phyloP scores from a whole-genome alignment of 148 eudicot genomes.

The Chenopodium berlandieri region DNA sequence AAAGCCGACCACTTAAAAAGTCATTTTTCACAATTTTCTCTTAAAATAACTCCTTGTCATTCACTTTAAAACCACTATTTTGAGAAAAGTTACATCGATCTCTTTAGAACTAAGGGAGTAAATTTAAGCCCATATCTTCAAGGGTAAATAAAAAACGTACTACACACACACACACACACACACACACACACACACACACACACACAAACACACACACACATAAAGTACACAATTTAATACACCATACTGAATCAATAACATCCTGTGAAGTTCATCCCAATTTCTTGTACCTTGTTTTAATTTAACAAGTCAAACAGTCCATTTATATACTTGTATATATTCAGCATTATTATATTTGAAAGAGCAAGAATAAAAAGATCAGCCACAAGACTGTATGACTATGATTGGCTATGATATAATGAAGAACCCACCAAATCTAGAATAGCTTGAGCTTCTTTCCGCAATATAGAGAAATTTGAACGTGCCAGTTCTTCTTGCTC shows the following conservation, averaged over 20 bases:
- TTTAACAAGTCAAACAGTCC: not conserved
- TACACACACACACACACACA: too few species aligned
- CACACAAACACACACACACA: not conserved
- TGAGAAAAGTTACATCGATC: not conserved
- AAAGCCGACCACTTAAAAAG: too few species aligned
- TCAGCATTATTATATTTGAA: not conserved
- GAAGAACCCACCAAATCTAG: constrained; percentile 70
- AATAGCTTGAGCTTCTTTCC: constrained; percentile 79
- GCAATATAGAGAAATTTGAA: constrained; percentile 70
- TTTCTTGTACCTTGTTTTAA: not conserved
- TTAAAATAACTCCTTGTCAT: not conserved
- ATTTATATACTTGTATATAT: not conserved
- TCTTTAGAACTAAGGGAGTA: not conserved
- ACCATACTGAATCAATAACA: not conserved
- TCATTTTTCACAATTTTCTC: too few species aligned
- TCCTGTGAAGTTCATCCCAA: not conserved
- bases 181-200: too few species aligned
- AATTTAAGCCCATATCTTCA: too few species aligned
- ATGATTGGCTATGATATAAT: not conserved
- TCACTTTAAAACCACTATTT: not conserved
- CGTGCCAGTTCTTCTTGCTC: constrained; percentile 86
- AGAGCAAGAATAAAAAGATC: not conserved
- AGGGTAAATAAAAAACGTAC: too few species aligned
- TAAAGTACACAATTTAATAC: not conserved
- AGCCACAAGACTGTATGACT: not conserved